Evolutionary conservation across 306 rosid genomes (phyloP).

Genomic region (Pyrus pyrifolia): DNA sequence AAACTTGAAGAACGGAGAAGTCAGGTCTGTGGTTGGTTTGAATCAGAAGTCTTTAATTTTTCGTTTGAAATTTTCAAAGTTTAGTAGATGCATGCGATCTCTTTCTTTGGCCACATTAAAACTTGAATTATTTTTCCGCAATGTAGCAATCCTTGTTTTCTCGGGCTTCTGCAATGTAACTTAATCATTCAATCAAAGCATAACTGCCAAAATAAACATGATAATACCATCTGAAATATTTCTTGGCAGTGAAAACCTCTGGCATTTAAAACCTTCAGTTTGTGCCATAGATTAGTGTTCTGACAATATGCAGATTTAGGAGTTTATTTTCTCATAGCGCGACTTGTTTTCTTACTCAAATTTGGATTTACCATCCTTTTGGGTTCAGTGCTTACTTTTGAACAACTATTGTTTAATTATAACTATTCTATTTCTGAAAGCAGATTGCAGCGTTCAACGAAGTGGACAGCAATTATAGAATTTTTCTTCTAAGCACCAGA

Average conservation of each 20-base stretch:
- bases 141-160: not conserved
- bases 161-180: not conserved
- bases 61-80: not conserved
- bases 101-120: not conserved
- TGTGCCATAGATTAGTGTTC: not conserved
- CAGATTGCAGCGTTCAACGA: conserved; percentile 82
- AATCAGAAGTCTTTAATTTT: not conserved
- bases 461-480: conserved; percentile 44
- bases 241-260: not conserved
- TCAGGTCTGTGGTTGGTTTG: conserved; percentile 51
- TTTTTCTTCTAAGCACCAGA: conserved; percentile 87
- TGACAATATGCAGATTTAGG: not conserved
- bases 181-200: not conserved
- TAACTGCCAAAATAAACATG: not conserved
- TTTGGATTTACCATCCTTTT: not conserved
- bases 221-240: not conserved
- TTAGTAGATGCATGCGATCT: not conserved
- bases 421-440: conserved; percentile 6
- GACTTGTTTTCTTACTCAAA: not conserved
- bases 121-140: not conserved
- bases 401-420: conserved; percentile 8
- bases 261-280: not conserved
- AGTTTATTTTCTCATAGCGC: not conserved
- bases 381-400: not conserved
- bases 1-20: conserved; percentile 69